Conservation (phyloP, 2,329 filamentous ascomycete species). For the Epichloe sp. region DNA sequence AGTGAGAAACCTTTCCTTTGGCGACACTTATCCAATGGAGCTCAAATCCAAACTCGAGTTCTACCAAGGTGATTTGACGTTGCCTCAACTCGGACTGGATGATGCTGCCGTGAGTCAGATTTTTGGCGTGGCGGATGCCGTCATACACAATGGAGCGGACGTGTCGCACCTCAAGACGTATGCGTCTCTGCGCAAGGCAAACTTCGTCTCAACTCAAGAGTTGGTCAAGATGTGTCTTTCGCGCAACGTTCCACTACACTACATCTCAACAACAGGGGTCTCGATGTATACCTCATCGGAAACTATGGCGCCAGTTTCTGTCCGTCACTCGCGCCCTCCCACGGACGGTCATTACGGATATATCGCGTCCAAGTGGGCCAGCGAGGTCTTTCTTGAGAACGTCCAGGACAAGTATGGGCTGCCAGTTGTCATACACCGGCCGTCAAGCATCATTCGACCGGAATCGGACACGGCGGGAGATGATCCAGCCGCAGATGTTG, state of each 20-base stretch:
- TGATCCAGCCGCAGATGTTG: neutral
- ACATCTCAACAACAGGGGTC: neutral
- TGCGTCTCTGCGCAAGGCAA: constrained; percentile 13
- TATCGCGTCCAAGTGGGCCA: constrained; percentile 19
- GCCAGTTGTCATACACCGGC: constrained; percentile 7
- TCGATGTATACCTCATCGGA: neutral
- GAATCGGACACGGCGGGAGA: neutral
- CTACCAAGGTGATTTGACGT: constrained; percentile 8
- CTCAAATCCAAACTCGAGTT: constrained; percentile 7
- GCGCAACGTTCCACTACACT: constrained; percentile 19
- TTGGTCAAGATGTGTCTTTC: constrained; percentile 12
- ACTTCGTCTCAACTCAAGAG: constrained; percentile 18
- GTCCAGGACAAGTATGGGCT: constrained; percentile 1
- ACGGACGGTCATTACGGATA: constrained; percentile 16
- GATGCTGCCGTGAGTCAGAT: constrained; percentile 5
- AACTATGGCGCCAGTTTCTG: neutral
- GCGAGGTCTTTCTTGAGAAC: constrained; percentile 17
- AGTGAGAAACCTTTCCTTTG: constrained; percentile 10
- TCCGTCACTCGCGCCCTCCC: constrained; percentile 1
- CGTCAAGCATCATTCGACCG: constrained; percentile 3
- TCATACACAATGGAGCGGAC: constrained; percentile 37
- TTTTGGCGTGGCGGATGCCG: constrained; percentile 12
- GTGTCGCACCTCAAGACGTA: constrained; percentile 21
- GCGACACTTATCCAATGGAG: constrained; percentile 5
- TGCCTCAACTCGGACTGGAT: constrained; percentile 23